Base-by-base conservation (phyloP, 345 rosid genomes). In the Brassica cretica region DNA sequence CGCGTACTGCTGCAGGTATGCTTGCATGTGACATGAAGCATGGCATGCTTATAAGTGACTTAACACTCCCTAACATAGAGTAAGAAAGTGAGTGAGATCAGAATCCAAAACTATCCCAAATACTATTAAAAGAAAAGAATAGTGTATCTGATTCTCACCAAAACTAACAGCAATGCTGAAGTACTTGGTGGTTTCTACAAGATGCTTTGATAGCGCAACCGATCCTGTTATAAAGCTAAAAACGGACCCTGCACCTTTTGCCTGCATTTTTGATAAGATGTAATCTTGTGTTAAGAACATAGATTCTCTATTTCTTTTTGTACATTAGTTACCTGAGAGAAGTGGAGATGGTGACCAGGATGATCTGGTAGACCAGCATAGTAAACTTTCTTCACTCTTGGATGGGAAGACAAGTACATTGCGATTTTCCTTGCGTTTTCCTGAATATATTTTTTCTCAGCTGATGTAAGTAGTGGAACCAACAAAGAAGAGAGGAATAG, bases 11-110 rank as follows among this genome's bases (percentile, higher is more conserved):
- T 6, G 88, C 85, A 0, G 98, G 98, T 80, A 93, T 93, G 78
- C 93, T 90, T 55, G 98, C 97, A 80, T 95, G 98, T n/a, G 98
- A 95, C 99, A 95, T 95, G 82, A 93, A 95, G 86, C 99, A 91
- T 3, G 98, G 98, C 97, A 95, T 80, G 89, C 97, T 93, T 81
- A 95, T 91, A 51, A 95, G 96, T 55, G 96, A 95, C 83, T 95
- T 95, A 55, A 95, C 98, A 72, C 97, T 91, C 70, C 99, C 98
- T 95, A 12, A 10, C 76, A 60, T 53, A 81, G 5, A 41, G 4
- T 7, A 27, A 18, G 65, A 25, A 71, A 8, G 6, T 71, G 16
- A 61, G 24, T 30, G 53, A 16, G 2, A 0, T 32, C 56, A 55
- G 64, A 41, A 30, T 41, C 30, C 30, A 81, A 93, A 95, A 85